Conservation (phyloP, 1,284 basidiomycete genomes). For the Waitea zeae region DNA sequence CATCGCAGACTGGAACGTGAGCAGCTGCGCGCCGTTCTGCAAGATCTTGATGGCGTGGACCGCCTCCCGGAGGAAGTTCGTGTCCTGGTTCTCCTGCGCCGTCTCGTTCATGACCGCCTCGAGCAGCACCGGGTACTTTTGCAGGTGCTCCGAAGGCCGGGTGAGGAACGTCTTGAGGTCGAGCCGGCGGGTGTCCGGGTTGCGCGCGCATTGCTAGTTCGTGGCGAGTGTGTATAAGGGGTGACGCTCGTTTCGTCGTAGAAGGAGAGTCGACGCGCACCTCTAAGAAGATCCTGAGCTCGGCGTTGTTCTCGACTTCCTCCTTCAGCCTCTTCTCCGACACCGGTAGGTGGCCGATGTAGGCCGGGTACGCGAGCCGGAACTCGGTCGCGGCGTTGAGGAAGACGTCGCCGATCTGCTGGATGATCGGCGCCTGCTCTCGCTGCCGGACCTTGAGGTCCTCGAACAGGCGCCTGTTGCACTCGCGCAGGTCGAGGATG, state of each 20-base stretch:
- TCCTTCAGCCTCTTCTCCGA: slow-evolving; percentile 80
- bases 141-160: slow-evolving; percentile 76
- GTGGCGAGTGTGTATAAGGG: too few relatives aligned
- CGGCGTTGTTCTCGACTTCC: slow-evolving; percentile 67
- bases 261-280: slow-evolving; percentile 20
- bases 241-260: not conserved
- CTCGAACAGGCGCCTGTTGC: slow-evolving; percentile 71
- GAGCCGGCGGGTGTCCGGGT: slow-evolving; percentile 59
- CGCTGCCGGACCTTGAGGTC: slow-evolving; percentile 77
- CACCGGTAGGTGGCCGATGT: slow-evolving; percentile 72
- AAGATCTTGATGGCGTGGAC: slow-evolving; percentile 64
- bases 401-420: slow-evolving; percentile 83
- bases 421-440: slow-evolving; percentile 74
- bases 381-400: slow-evolving; percentile 82
- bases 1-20: slow-evolving; percentile 79
- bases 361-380: slow-evolving; percentile 70
- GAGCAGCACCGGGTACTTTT: slow-evolving; percentile 78
- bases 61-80: slow-evolving; percentile 61
- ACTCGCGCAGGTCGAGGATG: slow-evolving; percentile 67
- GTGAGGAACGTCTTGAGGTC: slow-evolving; percentile 81
- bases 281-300: slow-evolving; percentile 80
- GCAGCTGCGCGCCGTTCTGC: slow-evolving; percentile 59
- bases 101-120: slow-evolving; percentile 80
- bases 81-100: slow-evolving; percentile 59
- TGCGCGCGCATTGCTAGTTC: slow-evolving; percentile 32